Conservation (phyloP, 192 early-diverging fungal genomes). For the Coemansia sp. region DNA sequence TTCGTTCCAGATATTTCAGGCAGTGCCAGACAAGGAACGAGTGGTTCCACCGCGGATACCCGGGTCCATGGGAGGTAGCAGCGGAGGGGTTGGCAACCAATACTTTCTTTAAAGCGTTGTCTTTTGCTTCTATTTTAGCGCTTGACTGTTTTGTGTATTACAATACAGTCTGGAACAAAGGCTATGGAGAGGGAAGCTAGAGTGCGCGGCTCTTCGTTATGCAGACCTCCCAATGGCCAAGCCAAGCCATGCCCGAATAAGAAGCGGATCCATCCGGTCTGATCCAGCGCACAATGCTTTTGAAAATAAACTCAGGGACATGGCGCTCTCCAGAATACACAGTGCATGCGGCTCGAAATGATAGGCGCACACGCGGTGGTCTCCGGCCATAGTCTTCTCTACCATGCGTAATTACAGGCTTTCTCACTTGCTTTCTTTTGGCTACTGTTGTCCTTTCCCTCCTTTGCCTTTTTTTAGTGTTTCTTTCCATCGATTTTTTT, state of each 20-base stretch:
- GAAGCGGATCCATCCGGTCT: no score
- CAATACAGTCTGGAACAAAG: neutral
- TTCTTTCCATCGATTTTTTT: constrained; percentile 3
- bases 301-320: neutral
- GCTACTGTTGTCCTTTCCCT: constrained; percentile 18
- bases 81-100: constrained; percentile 34
- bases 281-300: neutral
- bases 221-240: no score
- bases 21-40: constrained; percentile 91
- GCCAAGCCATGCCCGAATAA: no score
- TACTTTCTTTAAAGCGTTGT: constrained; percentile 39
- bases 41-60: constrained; percentile 55
- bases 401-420: neutral
- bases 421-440: constrained; percentile 8
- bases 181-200: neutral
- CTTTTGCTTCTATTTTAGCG: neutral
- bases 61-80: constrained; percentile 44
- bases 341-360: no score
- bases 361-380: neutral
- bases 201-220: neutral
- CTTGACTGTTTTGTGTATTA: neutral
- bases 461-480: constrained; percentile 7
- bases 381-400: neutral
- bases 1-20: constrained; percentile 94
- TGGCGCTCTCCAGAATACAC: neutral